A percentile compares a stretch with the other conserved stretches of the same genome.
These are phyloP conservation scores for Escallonia herrerae DNA, from an alignment of 129 eudicot genomes.

Conservation along the genomic window DNA sequence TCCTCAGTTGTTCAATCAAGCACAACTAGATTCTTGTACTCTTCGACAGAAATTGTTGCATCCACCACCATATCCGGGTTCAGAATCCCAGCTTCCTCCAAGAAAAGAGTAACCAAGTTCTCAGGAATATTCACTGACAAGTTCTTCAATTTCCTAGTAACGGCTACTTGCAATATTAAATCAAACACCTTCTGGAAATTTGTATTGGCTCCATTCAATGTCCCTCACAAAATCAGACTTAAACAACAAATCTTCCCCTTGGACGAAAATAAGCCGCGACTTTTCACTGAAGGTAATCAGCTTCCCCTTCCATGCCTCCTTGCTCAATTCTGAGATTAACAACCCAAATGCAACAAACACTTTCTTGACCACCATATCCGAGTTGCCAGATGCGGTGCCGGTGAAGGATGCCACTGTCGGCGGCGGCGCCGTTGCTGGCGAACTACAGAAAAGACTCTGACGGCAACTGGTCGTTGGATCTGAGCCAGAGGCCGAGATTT, in stretches of 20 bases:
- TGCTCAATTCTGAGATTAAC: slow-evolving; percentile 21
- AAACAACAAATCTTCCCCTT: slow-evolving; percentile 24
- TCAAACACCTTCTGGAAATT: slow-evolving; percentile 26
- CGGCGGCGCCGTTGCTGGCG: no score
- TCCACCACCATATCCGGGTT: slow-evolving; percentile 25
- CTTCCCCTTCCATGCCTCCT: slow-evolving; percentile 27
- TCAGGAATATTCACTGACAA: slow-evolving; percentile 29
- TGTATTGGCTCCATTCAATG: slow-evolving; percentile 19
- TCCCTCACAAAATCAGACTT: slow-evolving; percentile 12
- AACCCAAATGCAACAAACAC: slow-evolving; percentile 27
- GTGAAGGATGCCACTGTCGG: no score
- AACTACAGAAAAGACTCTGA: no score
- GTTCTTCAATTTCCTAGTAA: slow-evolving; percentile 9
- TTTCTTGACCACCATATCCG: neutral
- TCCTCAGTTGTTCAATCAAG: slow-evolving; percentile 10
- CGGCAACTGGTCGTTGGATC: no score
- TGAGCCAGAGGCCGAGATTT: no score
- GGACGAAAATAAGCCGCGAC: slow-evolving; percentile 4
- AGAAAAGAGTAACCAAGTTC: slow-evolving; percentile 21
- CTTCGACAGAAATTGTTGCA: slow-evolving; percentile 18
- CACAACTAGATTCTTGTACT: slow-evolving; percentile 27
- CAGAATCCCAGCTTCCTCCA: slow-evolving; percentile 19
- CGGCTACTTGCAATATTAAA: slow-evolving; percentile 24
- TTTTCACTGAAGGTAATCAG: slow-evolving; percentile 15
- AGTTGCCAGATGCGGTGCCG: no score